Evolutionary conservation across 495 filamentous ascomycete species (phyloP).

Genomic region (Lepraria neglecta): DNA sequence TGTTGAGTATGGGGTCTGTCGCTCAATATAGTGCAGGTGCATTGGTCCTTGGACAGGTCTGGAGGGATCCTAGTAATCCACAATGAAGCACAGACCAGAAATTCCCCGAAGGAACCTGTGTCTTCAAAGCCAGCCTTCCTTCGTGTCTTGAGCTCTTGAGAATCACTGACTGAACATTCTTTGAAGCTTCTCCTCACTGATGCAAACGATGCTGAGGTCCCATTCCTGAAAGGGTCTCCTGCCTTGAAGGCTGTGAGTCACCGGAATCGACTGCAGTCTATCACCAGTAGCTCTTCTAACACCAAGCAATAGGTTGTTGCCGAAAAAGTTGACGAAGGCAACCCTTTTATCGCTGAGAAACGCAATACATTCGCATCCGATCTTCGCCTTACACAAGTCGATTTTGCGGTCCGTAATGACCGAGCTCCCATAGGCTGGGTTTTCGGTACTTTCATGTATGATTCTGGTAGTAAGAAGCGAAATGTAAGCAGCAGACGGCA

Average conservation of each 20-base stretch:
- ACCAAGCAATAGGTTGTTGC: too few species aligned
- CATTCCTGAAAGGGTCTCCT: too few species aligned
- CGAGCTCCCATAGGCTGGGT: constrained; percentile 3
- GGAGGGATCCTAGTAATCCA: neutral
- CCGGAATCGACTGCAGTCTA: too few species aligned
- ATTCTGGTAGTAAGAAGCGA: neutral
- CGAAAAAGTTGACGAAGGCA: too few species aligned
- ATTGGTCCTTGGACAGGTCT: constrained; percentile 7
- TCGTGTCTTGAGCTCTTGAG: too few species aligned
- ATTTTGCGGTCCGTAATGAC: constrained; percentile 8
- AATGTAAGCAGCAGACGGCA: neutral
- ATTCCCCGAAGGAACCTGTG: constrained; percentile 1
- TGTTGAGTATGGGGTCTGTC: neutral
- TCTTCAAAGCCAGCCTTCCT: neutral
- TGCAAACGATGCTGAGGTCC: too few species aligned
- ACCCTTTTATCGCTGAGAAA: neutral
- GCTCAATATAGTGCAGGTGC: neutral
- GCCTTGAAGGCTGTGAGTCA: too few species aligned
- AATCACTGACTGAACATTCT: too few species aligned
- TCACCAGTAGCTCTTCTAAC: too few species aligned
- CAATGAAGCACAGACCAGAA: constrained; percentile 6
- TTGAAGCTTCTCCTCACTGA: too few species aligned
- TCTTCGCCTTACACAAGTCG: constrained; percentile 1
- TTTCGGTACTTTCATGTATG: constrained; percentile 18
- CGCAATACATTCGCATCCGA: neutral